These are phyloP conservation scores for Prototheca wickerhamii DNA, from an alignment of 163 green algal species.

Conservation along the genomic window DNA sequence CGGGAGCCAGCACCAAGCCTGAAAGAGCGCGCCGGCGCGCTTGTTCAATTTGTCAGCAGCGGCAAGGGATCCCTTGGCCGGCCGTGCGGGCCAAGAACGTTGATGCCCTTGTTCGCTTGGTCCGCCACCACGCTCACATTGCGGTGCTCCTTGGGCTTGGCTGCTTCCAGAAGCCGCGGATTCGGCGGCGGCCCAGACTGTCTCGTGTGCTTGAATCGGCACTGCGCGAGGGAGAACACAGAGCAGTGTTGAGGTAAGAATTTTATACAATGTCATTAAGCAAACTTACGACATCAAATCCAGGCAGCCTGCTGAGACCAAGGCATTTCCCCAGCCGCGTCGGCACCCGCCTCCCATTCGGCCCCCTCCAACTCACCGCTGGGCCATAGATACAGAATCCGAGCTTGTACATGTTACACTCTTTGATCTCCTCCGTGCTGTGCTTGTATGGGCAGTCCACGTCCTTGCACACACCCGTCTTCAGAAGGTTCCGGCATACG, in stretches of 20 bases:
- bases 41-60: neutral
- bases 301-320: too few relatives aligned
- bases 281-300: too few relatives aligned
- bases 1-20: too few relatives aligned
- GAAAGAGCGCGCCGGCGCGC: too few relatives aligned
- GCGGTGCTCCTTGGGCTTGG: slow-evolving; percentile 64
- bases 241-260: neutral
- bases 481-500: slow-evolving; percentile 73
- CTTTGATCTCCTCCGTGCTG: slow-evolving; percentile 90
- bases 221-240: slow-evolving; percentile 33
- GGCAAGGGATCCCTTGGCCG: neutral
- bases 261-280: too few relatives aligned
- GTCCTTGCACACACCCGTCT: slow-evolving; percentile 72
- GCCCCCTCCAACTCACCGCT: slow-evolving; percentile 9
- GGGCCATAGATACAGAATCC: slow-evolving; percentile 96
- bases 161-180: slow-evolving; percentile 60
- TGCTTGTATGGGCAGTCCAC: slow-evolving; percentile 96
- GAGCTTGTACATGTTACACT: slow-evolving; percentile 98
- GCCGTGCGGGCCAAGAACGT: neutral
- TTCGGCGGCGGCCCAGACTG: slow-evolving; percentile 60
- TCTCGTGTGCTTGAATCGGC: slow-evolving; percentile 87
- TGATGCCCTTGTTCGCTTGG: slow-evolving; percentile 45
- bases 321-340: too few relatives aligned
- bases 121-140: slow-evolving; percentile 73
- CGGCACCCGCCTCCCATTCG: too few relatives aligned